Evolutionary conservation across 257 asterid species (phyloP), one percentile per base, ranked within the genome.

Genomic region (Anisodus tanguticus): DNA sequence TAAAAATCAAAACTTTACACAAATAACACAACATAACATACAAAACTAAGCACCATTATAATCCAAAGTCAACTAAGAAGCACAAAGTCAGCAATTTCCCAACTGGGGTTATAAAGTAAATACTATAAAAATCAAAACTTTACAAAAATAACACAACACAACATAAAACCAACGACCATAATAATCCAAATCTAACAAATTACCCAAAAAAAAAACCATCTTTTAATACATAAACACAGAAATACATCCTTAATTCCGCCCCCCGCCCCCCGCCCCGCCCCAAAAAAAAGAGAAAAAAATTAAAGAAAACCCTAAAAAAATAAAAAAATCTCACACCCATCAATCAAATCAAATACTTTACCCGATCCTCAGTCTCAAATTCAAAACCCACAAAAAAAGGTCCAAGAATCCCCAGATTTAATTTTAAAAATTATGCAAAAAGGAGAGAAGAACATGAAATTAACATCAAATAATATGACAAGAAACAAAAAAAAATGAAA

Each of bases 281-380:
- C 79, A 22, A 22, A 4, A 8, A 1, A 8, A 8, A 26, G 12
- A 22, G 5, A 31, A 1, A 3, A 76, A 76, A 76, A 51, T 26
- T 13, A 5, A 13, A 26, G 17, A 37, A 53, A 76, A 51, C 22
- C 64, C 63, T 22, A 22, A 22, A 22, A 22, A 49, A 51, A 47
- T n/a, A n/a, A 3, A 51, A 22, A 69, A n/a, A 49, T 39, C 57
- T 16, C 58, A 71, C 3, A 0, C 58, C 39, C 39, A 17, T 53
- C 57, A 71, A 71, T 71, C 58, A 26, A 53, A 31, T 11, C 12
- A 9, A 53, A 76, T 51, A 6, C 26, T 53, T 26, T 26, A 6
- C 63, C 81, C 47, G 81, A 76, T 76, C 81, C 53, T 76, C 64
- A 53, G 22, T 22, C 19, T 26, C 63, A 53, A 76, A 76, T 76